phyloP scores from a whole-genome alignment of 352 stramenopile genomes.

The Pythium chondricola region DNA sequence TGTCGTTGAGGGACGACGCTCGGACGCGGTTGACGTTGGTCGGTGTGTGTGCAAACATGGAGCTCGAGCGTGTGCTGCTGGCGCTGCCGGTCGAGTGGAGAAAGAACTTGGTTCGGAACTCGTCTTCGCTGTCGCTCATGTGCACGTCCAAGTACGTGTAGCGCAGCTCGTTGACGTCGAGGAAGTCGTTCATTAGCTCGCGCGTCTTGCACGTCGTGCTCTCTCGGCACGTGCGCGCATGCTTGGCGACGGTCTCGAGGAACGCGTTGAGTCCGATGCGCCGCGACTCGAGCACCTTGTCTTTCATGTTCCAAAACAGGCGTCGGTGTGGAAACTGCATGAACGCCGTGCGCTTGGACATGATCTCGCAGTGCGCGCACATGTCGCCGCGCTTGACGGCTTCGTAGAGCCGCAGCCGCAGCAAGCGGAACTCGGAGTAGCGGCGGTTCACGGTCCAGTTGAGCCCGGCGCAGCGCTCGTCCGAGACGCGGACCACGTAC shows the following conservation, averaged over 20 bases:
- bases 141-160: conserved; percentile 86
- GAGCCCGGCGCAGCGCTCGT: conserved; percentile 59
- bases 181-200: conserved; percentile 79
- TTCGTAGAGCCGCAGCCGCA: conserved; percentile 57
- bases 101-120: conserved; percentile 35
- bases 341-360: conserved; percentile 77
- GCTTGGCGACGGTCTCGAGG: conserved; percentile 65
- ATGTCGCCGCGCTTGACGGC: conserved; percentile 60
- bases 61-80: conserved; percentile 17
- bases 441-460: conserved; percentile 82
- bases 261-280: conserved; percentile 71
- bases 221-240: conserved; percentile 70
- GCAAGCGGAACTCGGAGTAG: conserved; percentile 79
- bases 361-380: conserved; percentile 70
- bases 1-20: conserved; percentile 3
- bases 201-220: conserved; percentile 67
- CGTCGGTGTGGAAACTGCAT: conserved; percentile 74
- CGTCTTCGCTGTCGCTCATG: conserved; percentile 53
- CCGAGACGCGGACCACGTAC: conserved; percentile 80
- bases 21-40: not conserved
- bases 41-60: conserved; percentile 10
- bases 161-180: conserved; percentile 85
- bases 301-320: conserved; percentile 65
- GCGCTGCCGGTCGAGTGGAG: conserved; percentile 16
- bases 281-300: conserved; percentile 69